Evolutionary conservation across 495 filamentous ascomycete genomes (phyloP).

Genomic region (Aspergillus ostianus): DNA sequence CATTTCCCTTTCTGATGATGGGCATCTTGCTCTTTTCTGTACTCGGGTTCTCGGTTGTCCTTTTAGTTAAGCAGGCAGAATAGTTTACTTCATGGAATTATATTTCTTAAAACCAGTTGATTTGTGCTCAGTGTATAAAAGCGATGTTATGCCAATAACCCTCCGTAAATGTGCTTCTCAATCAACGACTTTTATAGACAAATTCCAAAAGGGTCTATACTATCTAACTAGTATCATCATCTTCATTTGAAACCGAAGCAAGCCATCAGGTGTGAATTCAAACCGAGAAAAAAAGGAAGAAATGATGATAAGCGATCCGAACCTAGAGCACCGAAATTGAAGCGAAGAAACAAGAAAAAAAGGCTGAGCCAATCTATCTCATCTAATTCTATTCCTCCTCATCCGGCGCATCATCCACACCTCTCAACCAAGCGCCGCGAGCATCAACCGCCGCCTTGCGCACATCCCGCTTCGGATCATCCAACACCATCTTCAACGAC

Average conservation of each 20-base stretch:
- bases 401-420: constrained; percentile 60
- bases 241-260: neutral
- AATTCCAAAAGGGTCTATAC: neutral
- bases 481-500: constrained; percentile 51
- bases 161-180: neutral
- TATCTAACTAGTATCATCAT: neutral
- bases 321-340: neutral
- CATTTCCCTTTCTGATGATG: neutral
- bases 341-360: constrained; percentile 3
- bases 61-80: neutral
- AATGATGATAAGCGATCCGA: neutral
- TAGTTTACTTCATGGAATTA: neutral
- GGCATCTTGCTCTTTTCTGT: neutral
- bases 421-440: constrained; percentile 59
- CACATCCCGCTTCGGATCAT: constrained; percentile 68
- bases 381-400: constrained; percentile 44
- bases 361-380: neutral
- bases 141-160: neutral
- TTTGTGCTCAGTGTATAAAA: neutral
- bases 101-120: neutral
- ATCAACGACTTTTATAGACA: neutral
- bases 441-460: constrained; percentile 69
- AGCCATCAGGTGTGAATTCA: neutral
- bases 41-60: neutral
- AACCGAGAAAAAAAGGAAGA: neutral